Conservation (phyloP, 306 rosid species). For the Heteromeles arbutifolia region DNA sequence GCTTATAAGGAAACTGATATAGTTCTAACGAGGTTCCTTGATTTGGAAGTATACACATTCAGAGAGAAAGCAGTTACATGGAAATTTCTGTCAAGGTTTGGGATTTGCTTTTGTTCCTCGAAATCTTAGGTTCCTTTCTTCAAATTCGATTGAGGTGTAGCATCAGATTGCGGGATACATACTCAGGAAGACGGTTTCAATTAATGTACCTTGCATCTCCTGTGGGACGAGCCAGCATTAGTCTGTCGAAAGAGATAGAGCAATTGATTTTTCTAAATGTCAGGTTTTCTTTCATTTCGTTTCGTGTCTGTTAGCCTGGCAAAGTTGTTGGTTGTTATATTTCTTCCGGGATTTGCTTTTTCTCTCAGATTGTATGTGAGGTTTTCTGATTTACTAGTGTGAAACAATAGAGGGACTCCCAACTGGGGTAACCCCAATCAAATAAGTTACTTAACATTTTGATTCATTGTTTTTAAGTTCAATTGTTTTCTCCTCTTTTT, state of each 20-base stretch:
- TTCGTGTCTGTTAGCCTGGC: slow-evolving; percentile 48
- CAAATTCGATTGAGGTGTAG: slow-evolving; percentile 73
- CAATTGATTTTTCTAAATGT: slow-evolving; percentile 28
- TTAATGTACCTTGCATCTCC: slow-evolving; percentile 52
- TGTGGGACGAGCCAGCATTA: slow-evolving; percentile 36
- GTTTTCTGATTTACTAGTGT: slow-evolving; percentile 48
- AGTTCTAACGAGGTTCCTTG: slow-evolving; percentile 69
- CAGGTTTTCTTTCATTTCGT: slow-evolving; percentile 8
- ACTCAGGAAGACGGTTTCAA: slow-evolving; percentile 47
- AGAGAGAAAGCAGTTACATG: slow-evolving; percentile 50
- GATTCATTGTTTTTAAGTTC: slow-evolving; percentile 22
- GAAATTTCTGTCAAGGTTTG: slow-evolving; percentile 65
- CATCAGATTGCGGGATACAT: slow-evolving; percentile 26
- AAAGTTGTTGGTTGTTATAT: slow-evolving; percentile 45
- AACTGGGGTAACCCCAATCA: slow-evolving; percentile 42
- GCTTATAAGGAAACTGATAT: slow-evolving; percentile 55
- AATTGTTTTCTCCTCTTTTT: slow-evolving; percentile 3
- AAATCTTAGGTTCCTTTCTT: slow-evolving; percentile 50
- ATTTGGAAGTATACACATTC: slow-evolving; percentile 52
- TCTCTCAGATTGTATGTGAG: slow-evolving; percentile 48
- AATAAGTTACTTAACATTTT: slow-evolving; percentile 42
- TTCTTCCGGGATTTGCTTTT: slow-evolving; percentile 42
- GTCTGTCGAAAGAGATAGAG: slow-evolving; percentile 44
- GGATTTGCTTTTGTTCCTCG: slow-evolving; percentile 31
- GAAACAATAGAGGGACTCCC: slow-evolving; percentile 35